Conservation (phyloP, 768 basidiomycete species). For the Phlebiopsis gigantea region DNA sequence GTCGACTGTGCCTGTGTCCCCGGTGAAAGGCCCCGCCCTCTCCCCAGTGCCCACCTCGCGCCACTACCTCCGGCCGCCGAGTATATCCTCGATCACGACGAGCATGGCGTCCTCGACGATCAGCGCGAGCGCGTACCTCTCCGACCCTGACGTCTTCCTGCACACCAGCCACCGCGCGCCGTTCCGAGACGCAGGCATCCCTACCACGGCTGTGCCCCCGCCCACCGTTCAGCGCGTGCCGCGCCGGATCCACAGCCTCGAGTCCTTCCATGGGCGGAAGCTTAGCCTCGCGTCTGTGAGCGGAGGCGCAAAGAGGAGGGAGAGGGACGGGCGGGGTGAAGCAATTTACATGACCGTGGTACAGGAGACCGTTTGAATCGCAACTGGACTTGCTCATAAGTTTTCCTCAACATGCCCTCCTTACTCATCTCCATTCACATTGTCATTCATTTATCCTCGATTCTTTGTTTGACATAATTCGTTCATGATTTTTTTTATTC, state of each 20-base stretch:
- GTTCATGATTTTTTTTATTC: background rate
- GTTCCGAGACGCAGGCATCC: slow-evolving; percentile 20
- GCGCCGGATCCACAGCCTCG: slow-evolving; percentile 18
- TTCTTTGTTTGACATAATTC: background rate
- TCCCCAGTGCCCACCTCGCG: background rate
- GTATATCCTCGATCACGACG: slow-evolving; percentile 7
- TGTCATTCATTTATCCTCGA: background rate
- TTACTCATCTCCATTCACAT: background rate
- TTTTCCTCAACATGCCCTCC: background rate
- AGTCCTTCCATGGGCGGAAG: slow-evolving; percentile 10
- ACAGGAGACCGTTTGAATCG: slow-evolving; percentile 18
- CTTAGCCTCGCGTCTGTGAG: slow-evolving; percentile 14
- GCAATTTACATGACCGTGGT: slow-evolving; percentile 27
- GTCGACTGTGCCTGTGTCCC: slow-evolving; percentile 20
- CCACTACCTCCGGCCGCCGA: slow-evolving; percentile 14
- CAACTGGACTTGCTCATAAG: background rate
- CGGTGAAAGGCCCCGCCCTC: background rate
- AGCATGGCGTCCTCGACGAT: slow-evolving; percentile 20
- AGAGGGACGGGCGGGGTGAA: slow-evolving; percentile 12
- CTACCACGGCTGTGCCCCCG: background rate
- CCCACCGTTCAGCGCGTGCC: slow-evolving; percentile 3
- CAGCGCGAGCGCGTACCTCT: slow-evolving; percentile 15
- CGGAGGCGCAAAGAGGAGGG: background rate
- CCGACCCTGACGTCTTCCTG: slow-evolving; percentile 13
- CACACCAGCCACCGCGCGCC: slow-evolving; percentile 14